Evolutionary conservation across 768 basidiomycete species (phyloP), one percentile per base, ranked within the genome.

Genomic region (Coprinellus micaceus): DNA sequence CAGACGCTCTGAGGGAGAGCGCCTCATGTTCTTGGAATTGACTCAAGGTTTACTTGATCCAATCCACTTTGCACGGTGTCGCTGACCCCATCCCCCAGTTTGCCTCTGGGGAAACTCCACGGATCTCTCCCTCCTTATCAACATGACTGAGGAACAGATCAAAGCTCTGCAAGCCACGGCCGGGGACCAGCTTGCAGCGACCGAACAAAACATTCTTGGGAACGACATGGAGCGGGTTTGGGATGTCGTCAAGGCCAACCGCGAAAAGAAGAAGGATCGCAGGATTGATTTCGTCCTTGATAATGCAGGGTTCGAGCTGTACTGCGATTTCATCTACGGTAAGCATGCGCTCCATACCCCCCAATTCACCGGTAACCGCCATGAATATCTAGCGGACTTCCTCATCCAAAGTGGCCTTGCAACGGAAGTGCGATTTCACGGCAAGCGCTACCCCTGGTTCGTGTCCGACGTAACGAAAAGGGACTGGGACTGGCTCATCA

Each of bases 101-200:
- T 96, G 94, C 67, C 79, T 96, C 12, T 97, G 94, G 94, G 95
- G 95, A 15, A 97, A 98, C 73, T 94, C 94, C 9, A 98, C 95
- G 49, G 95, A 97, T 71, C 78, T 97, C 49, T 96, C 94, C 2
- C 80, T 98, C 36, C 79, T 97, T 57, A 98, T 97, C 71, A 92
- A 98, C 73, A 96, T 97, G 94, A 90, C 90, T 6, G 95, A 98
- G 71, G 94, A 97, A 28, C 94, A 97, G 69, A 97, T 98, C 74
- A 94, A 94, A 69, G 83, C 88, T 45, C 79, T 97, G n/a, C 95
- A 98, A 67, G 94, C 94, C 13, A 96, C 94, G 17, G 95, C 94
- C 11, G 93, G 94, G n/a, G 95, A 94, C 45, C 85, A 92, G 58
- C 85, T 98, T 44, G 94, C 94, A 2, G 91, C 93, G 1, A 94